These are phyloP conservation scores for Fusarium humuli DNA, from an alignment of 2,329 filamentous ascomycete species.

Conservation along the genomic window DNA sequence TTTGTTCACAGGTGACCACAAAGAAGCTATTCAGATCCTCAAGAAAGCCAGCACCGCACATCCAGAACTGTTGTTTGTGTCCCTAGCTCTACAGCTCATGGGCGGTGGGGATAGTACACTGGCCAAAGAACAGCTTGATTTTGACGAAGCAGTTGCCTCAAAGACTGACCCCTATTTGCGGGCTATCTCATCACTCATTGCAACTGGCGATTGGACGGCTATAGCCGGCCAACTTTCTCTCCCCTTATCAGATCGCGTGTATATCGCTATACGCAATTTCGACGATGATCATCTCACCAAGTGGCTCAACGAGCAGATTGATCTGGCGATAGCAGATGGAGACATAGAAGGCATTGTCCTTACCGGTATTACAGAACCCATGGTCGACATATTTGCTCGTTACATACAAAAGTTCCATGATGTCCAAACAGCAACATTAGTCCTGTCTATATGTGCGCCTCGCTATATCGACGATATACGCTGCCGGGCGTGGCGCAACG, in stretches of 20 bases:
- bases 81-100: constrained; percentile 73
- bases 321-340: constrained; percentile 70
- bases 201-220: constrained; percentile 79
- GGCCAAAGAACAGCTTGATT: constrained; percentile 65
- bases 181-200: constrained; percentile 81
- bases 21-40: constrained; percentile 76
- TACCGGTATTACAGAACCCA: constrained; percentile 78
- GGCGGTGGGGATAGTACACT: constrained; percentile 60
- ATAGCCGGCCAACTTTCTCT: constrained; percentile 80
- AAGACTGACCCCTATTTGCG: constrained; percentile 83
- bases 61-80: constrained; percentile 75
- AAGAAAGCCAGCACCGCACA: constrained; percentile 73
- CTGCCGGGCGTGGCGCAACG: constrained; percentile 77
- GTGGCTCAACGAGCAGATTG: constrained; percentile 76
- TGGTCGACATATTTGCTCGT: constrained; percentile 79
- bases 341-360: constrained; percentile 83
- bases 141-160: constrained; percentile 69
- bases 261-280: constrained; percentile 76
- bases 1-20: constrained; percentile 77
- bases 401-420: constrained; percentile 82
- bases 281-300: constrained; percentile 70
- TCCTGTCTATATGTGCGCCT: constrained; percentile 79
- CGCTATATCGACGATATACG: constrained; percentile 82
- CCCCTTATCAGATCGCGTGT: constrained; percentile 78
- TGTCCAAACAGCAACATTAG: constrained; percentile 81